Percentiles rank a stretch among this genome's conserved stretches.
Evolutionary conservation across 23 red algal genomes (phyloP).

Genomic region (Pyropia yezoensis): DNA sequence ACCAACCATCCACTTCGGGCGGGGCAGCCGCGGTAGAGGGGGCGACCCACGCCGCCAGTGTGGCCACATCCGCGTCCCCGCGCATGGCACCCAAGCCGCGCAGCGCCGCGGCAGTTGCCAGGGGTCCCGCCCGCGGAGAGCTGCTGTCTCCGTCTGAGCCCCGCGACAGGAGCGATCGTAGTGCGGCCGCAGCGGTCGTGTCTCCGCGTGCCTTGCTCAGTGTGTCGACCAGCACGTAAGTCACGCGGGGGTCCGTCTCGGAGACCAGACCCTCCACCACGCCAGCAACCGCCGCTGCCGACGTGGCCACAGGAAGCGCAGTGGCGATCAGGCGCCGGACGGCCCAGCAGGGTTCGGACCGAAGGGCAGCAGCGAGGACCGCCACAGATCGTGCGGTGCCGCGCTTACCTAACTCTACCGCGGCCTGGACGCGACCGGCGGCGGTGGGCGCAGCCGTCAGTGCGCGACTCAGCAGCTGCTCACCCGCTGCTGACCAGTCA

Average conservation of each 20-base stretch:
- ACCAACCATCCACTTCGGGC: not conserved
- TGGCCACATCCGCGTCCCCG: not conserved
- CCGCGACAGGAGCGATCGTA: not conserved
- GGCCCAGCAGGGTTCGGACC: not conserved
- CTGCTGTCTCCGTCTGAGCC: not conserved
- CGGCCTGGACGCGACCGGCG: not conserved
- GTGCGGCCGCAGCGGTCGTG: not conserved
- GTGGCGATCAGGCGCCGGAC: not conserved
- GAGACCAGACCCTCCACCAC: not conserved
- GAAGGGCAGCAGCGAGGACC: not conserved
- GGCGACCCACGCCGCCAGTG: not conserved
- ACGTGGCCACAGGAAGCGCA: not conserved
- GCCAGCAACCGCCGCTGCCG: not conserved
- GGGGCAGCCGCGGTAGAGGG: not conserved
- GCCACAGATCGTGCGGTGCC: not conserved
- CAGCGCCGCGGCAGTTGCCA: not conserved
- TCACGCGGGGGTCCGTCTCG: not conserved
- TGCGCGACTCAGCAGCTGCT: not conserved
- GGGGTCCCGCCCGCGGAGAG: not conserved
- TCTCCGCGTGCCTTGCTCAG: no score
- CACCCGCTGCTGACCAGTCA: not conserved
- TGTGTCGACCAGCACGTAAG: not conserved
- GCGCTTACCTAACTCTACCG: not conserved
- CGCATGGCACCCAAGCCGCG: not conserved
- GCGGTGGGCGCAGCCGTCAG: not conserved